Evolutionary conservation across 2,329 filamentous ascomycete genomes (phyloP), one percentile per base, ranked within the genome.

Genomic region (Monosporascus sp.): DNA sequence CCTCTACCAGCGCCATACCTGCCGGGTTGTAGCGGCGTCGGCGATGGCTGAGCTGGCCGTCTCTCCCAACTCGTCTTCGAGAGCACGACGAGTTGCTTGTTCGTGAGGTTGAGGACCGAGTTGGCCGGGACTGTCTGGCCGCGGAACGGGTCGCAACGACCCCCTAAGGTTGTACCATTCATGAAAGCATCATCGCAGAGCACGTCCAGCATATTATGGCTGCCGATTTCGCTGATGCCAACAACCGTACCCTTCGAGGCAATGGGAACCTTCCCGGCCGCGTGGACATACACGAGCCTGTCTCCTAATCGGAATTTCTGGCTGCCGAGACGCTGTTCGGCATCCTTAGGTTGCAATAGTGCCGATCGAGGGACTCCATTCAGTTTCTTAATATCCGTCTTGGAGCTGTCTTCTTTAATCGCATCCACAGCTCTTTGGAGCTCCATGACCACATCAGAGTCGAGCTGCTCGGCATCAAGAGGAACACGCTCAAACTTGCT

Each of bases 171-270:
- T 2, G 92, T 97, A 58, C 94, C 94, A 66, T 91, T 96, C 92
- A 99, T 97, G 72, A 99, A 99, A 0, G 91, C 88, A 14, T 84
- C 83, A 68, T 99, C 95, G 72, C 96, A 99, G 7, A 99, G 86
- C 53, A 97, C 83, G 68, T 99, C 94, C 38, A 99, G 78, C 54
- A 97, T 79, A 47, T 89, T 82, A 26, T 87, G 87, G 52, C 89
- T 88, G 20, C 91, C 81, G 31, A 92, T 97, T 52, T 90, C 87
- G 56, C 91, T 97, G 67, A 97, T 88, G 37, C 94, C 94, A 53
- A 96, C 87, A n/a, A 99, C 90, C 1, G 94, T 97, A 63, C 95
- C 94, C 51, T 88, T 85, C 51, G 89, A 89, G 37, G 89, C 92
- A 63, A 99, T 95, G 1, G 94, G 94, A 1, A 99, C 93, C 66